phyloP scores from a whole-genome alignment of 73 alveolate genomes.

The Paramecium caudatum region DNA sequence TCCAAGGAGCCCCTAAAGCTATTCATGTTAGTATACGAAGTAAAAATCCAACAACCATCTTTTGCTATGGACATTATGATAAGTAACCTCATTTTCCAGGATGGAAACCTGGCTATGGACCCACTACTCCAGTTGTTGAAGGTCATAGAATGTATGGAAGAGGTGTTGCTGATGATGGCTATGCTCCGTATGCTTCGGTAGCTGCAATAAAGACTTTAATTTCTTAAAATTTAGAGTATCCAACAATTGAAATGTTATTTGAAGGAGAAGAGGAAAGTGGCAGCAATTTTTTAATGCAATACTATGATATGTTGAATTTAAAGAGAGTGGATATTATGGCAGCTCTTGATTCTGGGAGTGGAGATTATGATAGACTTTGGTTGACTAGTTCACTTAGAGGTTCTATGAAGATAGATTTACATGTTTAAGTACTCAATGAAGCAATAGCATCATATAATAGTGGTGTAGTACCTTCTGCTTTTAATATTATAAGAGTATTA shows the following conservation, averaged over 20 bases:
- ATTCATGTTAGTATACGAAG: conserved; percentile 82
- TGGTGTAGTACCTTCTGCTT: conserved; percentile 89
- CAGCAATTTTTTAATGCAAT: conserved; percentile 58
- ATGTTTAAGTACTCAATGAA: conserved; percentile 80
- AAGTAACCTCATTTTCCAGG: conserved; percentile 94
- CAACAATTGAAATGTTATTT: conserved; percentile 76
- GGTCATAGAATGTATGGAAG: conserved; percentile 92
- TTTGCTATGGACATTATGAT: conserved; percentile 95
- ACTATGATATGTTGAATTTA: conserved; percentile 67
- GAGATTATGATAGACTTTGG: conserved; percentile 86
- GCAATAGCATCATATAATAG: conserved; percentile 84
- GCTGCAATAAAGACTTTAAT: not conserved
- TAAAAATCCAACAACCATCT: conserved; percentile 78
- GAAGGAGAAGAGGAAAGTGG: conserved; percentile 85
- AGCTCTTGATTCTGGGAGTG: conserved; percentile 90
- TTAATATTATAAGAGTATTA: conserved; percentile 78
- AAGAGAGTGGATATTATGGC: conserved; percentile 84
- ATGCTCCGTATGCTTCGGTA: conserved; percentile 87
- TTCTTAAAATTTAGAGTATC: not conserved
- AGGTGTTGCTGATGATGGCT: conserved; percentile 96
- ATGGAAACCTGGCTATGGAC: conserved; percentile 95
- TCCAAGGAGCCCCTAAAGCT: conserved; percentile 86
- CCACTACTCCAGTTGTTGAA: conserved; percentile 92
- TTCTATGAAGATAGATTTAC: conserved; percentile 79
- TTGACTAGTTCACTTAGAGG: conserved; percentile 94